phyloP scores from a whole-genome alignment of 257 asterid species.

The Capsicum chinense region DNA sequence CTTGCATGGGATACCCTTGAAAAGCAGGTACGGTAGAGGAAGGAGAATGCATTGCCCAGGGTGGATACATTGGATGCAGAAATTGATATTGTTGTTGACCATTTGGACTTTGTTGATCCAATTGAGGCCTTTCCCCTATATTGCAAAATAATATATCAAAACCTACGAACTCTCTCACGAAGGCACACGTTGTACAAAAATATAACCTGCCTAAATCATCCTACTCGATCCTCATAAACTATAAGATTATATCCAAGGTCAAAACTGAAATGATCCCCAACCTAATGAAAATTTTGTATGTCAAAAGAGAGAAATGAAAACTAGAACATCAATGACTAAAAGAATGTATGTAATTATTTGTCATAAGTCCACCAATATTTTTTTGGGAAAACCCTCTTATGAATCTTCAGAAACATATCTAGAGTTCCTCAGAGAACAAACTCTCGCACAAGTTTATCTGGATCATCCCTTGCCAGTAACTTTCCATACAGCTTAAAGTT shows the following conservation, averaged over 20 bases:
- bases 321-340: conserved; percentile 17
- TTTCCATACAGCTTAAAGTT: conserved; percentile 1
- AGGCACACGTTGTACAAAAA: conserved; percentile 20
- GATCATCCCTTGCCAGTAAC: conserved; percentile 7
- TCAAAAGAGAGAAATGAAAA: not conserved
- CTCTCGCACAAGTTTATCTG: conserved; percentile 13
- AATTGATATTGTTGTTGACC: conserved; percentile 66
- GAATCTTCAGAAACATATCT: not conserved
- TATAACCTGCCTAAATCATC: conserved; percentile 10
- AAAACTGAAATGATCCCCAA: not conserved
- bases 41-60: conserved; percentile 79
- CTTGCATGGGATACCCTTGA: conserved; percentile 88
- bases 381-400: not conserved
- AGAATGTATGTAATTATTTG: not conserved
- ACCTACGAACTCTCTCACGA: conserved; percentile 23
- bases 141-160: conserved; percentile 35
- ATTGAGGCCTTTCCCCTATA: conserved; percentile 48
- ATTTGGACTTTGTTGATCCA: conserved; percentile 53
- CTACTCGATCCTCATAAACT: conserved; percentile 18
- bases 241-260: not conserved
- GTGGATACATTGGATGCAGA: conserved; percentile 73
- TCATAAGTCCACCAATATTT: not conserved
- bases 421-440: not conserved
- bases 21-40: conserved; percentile 67
- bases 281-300: not conserved